Conservation (phyloP, 2,329 filamentous ascomycete species). For the Elsinoe fawcettii region DNA sequence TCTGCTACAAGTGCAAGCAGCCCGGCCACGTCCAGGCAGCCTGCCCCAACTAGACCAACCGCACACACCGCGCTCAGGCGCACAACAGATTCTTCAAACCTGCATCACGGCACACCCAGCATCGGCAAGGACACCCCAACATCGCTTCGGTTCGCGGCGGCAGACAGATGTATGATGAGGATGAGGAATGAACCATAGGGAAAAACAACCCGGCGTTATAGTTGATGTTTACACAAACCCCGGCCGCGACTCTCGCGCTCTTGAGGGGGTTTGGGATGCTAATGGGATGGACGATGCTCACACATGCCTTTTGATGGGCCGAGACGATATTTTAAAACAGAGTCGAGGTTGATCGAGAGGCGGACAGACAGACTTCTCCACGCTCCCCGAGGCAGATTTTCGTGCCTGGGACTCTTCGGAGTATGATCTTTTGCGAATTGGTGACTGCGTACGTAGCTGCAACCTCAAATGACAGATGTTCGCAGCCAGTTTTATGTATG, state of each 20-base stretch:
- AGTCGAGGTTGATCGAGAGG: not conserved
- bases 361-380: conserved; percentile 12
- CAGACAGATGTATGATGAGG: conserved; percentile 11
- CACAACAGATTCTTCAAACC: conserved; percentile 10
- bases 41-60: conserved; percentile 66
- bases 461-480: not conserved
- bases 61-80: not conserved
- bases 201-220: conserved; percentile 2
- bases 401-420: conserved; percentile 10
- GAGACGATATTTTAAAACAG: not conserved
- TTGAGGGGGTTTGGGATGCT: conserved; percentile 8
- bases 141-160: conserved; percentile 10
- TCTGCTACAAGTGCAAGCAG: conserved; percentile 94
- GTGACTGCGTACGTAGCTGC: conserved; percentile 11
- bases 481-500: not conserved
- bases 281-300: conserved; percentile 12
- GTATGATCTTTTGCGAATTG: conserved; percentile 4
- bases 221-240: conserved; percentile 3
- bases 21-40: conserved; percentile 86
- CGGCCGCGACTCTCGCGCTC: conserved; percentile 1
- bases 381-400: conserved; percentile 6
- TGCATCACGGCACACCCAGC: conserved; percentile 13
- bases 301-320: not conserved
- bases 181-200: conserved; percentile 7
- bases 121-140: conserved; percentile 12